A percentile compares a stretch with the other conserved stretches of the same genome.
phyloP scores from a whole-genome alignment of 805 yeast species.

The Pichia cephalocereana region DNA sequence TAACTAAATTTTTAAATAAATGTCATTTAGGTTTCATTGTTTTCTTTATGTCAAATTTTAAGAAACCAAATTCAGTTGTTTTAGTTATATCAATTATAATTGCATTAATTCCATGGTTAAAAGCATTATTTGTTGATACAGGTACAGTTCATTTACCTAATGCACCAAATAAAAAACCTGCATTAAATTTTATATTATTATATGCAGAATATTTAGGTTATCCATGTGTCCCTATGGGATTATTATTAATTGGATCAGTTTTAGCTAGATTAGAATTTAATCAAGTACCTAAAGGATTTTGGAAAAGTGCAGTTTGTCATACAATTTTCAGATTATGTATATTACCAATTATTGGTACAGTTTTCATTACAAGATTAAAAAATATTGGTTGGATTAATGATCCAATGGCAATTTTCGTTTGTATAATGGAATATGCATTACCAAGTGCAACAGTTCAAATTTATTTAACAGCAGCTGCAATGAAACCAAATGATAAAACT shows the following conservation, averaged over 20 bases:
- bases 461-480: conserved; percentile 49
- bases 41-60: conserved; percentile 34
- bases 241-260: conserved; percentile 44
- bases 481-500: conserved; percentile 39
- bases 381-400: conserved; percentile 41
- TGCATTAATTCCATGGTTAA: conserved; percentile 48
- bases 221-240: conserved; percentile 50
- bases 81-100: conserved; percentile 36
- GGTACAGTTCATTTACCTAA: conserved; percentile 22
- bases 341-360: conserved; percentile 46
- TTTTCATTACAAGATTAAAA: conserved; percentile 36
- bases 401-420: conserved; percentile 33
- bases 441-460: conserved; percentile 54
- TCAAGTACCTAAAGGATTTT: conserved; percentile 41
- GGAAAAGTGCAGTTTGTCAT: conserved; percentile 43
- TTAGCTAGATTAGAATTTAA: conserved; percentile 40
- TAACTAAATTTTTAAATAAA: conserved; percentile 16
- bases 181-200: conserved; percentile 45
- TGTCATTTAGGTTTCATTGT: conserved; percentile 23
- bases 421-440: conserved; percentile 39
- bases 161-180: conserved; percentile 44
- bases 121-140: conserved; percentile 34
- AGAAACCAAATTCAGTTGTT: conserved; percentile 40
- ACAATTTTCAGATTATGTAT: conserved; percentile 34
- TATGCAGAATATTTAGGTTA: conserved; percentile 38